Evolutionary conservation across 2,329 filamentous ascomycete species (phyloP), one percentile per base, ranked within the genome.

Genomic region (Xylaria multiplex): DNA sequence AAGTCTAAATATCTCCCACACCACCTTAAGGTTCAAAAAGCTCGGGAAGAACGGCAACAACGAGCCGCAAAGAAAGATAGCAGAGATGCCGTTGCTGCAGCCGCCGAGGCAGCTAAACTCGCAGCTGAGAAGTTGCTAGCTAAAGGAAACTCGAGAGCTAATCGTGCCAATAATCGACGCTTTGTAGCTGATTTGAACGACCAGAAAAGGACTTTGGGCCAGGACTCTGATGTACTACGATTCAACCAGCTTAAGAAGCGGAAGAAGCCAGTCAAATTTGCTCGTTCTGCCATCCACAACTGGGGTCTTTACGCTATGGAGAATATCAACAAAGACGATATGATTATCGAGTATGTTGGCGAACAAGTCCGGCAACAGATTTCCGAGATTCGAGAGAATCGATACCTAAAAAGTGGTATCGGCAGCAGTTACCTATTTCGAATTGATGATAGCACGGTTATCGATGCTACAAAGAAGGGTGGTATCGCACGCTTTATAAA

Each of bases 231-330:
- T 74, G 93, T 96, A 35, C 88, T 99, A 74, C 92, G 95, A 65
- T 99, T 99, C 86, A 99, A 99, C 80, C 96, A 98, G 82, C 89
- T 99, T 65, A 97, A 98, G 86, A 99, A 98, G 82, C 92, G 96
- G 68, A 99, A 98, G 88, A 99, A 99, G 84, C 94, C 95, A 1
- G 96, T 99, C 78, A 96, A 96, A 77, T 99, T 99, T 80, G 96
- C 95, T 64, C 89, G 96, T 50, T 99, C 96, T 59, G 96, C 96
- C 52, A 99, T 99, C 74, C 96, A 99, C 81, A 98, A 97, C 75
- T 99, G 96, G 96, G 96, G 96, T 32, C 82, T 99, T 32, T 99
- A 99, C 77, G 94, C 96, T 3, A 95, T 97, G 85, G 96, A 99
- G 81, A 96, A 97, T 76, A 99, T 99, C 70, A 88, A 91, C 66